phyloP scores from a whole-genome alignment of 176 grass and related monocot species.

The Musa troglodytarum region DNA sequence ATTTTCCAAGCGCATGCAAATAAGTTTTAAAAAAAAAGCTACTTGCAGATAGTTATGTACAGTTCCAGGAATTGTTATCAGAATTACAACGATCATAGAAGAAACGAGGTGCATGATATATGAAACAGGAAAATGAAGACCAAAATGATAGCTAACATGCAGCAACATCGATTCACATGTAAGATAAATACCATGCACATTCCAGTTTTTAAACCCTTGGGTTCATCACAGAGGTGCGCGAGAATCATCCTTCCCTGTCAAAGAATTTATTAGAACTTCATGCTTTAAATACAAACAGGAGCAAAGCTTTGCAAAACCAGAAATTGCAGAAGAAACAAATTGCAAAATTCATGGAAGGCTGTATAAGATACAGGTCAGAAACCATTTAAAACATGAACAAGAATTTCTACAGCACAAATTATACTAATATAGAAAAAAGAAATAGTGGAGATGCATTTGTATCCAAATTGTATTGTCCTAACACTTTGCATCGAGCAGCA shows the following conservation, averaged over 20 bases:
- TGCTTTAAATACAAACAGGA: background rate
- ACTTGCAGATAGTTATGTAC: background rate
- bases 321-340: background rate
- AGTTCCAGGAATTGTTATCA: background rate
- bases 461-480: no score
- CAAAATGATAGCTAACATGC: constrained; percentile 18
- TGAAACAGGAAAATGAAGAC: background rate
- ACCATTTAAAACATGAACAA: background rate
- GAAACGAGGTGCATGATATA: background rate
- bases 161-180: background rate
- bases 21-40: background rate
- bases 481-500: no score
- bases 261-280: constrained; percentile 1
- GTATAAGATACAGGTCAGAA: background rate
- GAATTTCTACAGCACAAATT: background rate
- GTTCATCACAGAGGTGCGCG: constrained; percentile 86
- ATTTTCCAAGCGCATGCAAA: background rate
- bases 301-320: background rate
- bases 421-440: background rate
- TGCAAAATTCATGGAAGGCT: no score
- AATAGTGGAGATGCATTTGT: no score
- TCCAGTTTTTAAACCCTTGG: constrained; percentile 92
- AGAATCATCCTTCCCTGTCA: constrained; percentile 96
- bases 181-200: constrained; percentile 71
- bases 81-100: no score